Evolutionary conservation across 75 land plant genomes (phyloP), one percentile per base, ranked within the genome.

Genomic region (Picea sitchensis): DNA sequence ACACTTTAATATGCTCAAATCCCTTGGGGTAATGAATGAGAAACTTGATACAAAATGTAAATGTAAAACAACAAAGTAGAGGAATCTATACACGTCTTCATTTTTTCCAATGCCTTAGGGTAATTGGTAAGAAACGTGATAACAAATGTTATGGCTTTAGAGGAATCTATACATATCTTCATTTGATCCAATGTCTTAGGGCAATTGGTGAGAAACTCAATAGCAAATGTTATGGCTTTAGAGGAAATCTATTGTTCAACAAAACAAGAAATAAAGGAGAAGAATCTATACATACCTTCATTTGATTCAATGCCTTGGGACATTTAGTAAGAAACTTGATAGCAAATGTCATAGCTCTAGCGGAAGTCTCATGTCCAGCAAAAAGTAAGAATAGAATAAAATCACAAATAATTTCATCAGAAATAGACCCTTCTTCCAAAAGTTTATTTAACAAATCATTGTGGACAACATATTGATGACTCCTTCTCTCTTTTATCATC

Each of bases 271-370:
- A 26, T 0, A 26, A 26, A 0, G 26, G 26, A 26, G 26, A 26
- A 26, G 0, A 26, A 26, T 26, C 0, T 17, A 59, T 41, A 41
- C 44, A 41, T 41, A 41, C 44, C 44, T 41, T 41, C 44, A 41
- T 41, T 14, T 59, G 60, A 0, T 59, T 7, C 51, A 47, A 47
- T 47, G 8, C 51, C 8, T 47, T 14, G 0, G 61, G 61, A 59
- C 61, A 59, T 3, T 65, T 38, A 17, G 75, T 61, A 23, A 65
- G 80, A 38, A 60, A 78, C 80, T 78, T 78, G 80, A 78, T 62
- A 18, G 74, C 34, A 7, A 78, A 63, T 41, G 80, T 20, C 2
- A 78, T 64, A 26, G 80, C 60, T 14, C 69, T 62, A 12, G 80
- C 32, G 2, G 80, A 47, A 21, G 80, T 61, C 64, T 78, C 80